phyloP scores from a whole-genome alignment of 257 asterid species.

The Jacaranda copaia region DNA sequence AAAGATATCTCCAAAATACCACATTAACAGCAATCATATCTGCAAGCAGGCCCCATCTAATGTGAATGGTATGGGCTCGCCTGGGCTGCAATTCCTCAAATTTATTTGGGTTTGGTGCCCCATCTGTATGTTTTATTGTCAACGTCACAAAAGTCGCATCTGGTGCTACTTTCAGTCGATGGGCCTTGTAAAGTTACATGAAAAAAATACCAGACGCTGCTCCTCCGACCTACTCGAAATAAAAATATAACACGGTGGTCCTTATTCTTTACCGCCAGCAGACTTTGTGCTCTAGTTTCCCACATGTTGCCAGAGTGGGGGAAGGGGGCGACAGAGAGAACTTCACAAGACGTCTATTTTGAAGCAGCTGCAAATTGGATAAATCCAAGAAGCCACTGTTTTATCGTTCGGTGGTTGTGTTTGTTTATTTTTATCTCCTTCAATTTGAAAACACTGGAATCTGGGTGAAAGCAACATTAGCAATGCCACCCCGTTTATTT shows the following conservation, averaged over 20 bases:
- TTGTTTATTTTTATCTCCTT: constrained; percentile 9
- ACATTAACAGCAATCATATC: too few relatives aligned
- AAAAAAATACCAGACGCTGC: too few relatives aligned
- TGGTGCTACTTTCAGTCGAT: too few relatives aligned
- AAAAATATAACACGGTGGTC: constrained; percentile 22
- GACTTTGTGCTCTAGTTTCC: constrained; percentile 2
- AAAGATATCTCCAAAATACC: too few relatives aligned
- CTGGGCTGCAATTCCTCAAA: background rate
- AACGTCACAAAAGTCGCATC: too few relatives aligned
- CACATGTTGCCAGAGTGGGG: background rate
- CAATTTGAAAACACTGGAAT: background rate
- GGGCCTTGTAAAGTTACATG: too few relatives aligned
- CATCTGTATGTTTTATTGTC: background rate
- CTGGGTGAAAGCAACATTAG: constrained; percentile 11
- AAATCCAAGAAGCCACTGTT: constrained; percentile 29
- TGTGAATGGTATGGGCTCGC: too few relatives aligned
- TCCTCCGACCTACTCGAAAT: too few relatives aligned
- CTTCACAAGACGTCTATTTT: constrained; percentile 47
- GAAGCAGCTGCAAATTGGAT: constrained; percentile 35
- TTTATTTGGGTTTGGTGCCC: background rate
- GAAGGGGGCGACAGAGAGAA: constrained; percentile 35
- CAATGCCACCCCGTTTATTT: too few relatives aligned
- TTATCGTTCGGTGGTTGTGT: constrained; percentile 31
- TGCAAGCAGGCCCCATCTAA: too few relatives aligned
- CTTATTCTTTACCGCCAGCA: background rate